These are phyloP conservation scores for Sarocladium strictum DNA, from an alignment of 2,329 filamentous ascomycete species.

Conservation along the genomic window DNA sequence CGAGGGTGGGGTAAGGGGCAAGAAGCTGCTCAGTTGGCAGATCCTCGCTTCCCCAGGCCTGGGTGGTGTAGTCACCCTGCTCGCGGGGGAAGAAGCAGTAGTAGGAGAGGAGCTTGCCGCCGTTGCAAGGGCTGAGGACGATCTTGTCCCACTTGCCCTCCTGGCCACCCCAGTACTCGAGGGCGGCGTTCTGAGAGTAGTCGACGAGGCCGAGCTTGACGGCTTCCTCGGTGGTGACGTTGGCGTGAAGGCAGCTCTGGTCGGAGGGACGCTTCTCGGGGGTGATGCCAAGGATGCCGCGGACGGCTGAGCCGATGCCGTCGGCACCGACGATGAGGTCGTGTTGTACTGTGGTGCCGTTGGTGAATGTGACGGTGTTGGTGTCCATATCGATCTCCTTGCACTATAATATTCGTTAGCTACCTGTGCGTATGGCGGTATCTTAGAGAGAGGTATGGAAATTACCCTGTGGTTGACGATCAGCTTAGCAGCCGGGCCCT, in stretches of 20 bases:
- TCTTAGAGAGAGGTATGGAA: no score
- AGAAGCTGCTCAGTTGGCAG: constrained; percentile 52
- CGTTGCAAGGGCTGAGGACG: constrained; percentile 63
- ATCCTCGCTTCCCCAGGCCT: constrained; percentile 52
- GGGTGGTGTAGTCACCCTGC: constrained; percentile 52
- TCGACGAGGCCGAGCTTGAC: constrained; percentile 54
- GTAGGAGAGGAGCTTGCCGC: constrained; percentile 58
- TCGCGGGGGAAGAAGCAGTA: constrained; percentile 61
- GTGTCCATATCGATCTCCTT: constrained; percentile 44
- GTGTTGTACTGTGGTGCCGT: constrained; percentile 43
- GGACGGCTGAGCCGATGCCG: constrained; percentile 61
- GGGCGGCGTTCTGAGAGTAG: constrained; percentile 52
- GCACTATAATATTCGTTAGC: no score
- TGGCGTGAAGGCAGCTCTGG: constrained; percentile 58
- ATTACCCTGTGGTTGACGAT: constrained; percentile 49
- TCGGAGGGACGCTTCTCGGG: constrained; percentile 54
- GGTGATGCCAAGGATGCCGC: constrained; percentile 55
- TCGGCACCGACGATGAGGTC: constrained; percentile 60
- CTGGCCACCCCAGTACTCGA: constrained; percentile 67
- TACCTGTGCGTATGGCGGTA: no score
- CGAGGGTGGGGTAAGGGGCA: constrained; percentile 53
- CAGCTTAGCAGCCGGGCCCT: constrained; percentile 47
- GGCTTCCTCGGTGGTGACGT: constrained; percentile 56
- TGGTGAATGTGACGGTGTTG: constrained; percentile 45
- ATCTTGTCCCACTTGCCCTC: constrained; percentile 62